Percentiles rank a stretch among this genome's conserved stretches.
These are phyloP conservation scores for Hypoxylon intermedium DNA, from an alignment of 495 filamentous ascomycete genomes.

Conservation along the genomic window DNA sequence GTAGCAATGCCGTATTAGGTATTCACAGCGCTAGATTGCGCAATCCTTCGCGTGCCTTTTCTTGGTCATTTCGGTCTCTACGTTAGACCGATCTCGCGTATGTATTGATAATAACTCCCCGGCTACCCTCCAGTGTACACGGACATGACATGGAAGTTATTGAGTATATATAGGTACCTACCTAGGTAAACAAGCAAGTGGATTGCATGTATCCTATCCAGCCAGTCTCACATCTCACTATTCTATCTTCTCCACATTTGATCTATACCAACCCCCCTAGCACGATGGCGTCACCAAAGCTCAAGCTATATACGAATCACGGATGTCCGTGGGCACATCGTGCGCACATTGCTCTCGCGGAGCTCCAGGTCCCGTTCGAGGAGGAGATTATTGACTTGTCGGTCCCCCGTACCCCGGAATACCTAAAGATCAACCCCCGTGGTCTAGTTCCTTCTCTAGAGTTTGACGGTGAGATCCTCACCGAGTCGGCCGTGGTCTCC, in stretches of 20 bases:
- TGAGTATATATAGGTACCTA: background rate
- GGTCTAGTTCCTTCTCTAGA: constrained; percentile 79
- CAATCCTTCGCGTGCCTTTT: constrained; percentile 3
- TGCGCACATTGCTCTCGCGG: constrained; percentile 76
- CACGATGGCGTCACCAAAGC: constrained; percentile 48
- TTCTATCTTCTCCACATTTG: background rate
- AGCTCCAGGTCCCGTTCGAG: constrained; percentile 75
- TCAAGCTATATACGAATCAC: constrained; percentile 77
- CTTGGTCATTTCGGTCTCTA: background rate
- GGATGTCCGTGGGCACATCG: constrained; percentile 83
- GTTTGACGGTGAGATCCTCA: constrained; percentile 75
- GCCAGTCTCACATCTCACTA: background rate
- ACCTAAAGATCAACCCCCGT: constrained; percentile 84
- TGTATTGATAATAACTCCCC: too few relatives aligned
- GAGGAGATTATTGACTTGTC: constrained; percentile 81
- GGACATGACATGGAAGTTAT: background rate
- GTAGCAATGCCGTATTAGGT: too few relatives aligned
- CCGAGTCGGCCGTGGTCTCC: constrained; percentile 74
- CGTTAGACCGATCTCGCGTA: background rate
- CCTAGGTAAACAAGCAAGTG: too few relatives aligned
- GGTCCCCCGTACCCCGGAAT: constrained; percentile 79
- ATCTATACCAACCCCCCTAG: background rate
- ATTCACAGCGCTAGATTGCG: background rate
- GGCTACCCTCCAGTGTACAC: too few relatives aligned
- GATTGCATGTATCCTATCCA: background rate